phyloP scores from a whole-genome alignment of 345 rosid genomes.

The Physaria fendleri region DNA sequence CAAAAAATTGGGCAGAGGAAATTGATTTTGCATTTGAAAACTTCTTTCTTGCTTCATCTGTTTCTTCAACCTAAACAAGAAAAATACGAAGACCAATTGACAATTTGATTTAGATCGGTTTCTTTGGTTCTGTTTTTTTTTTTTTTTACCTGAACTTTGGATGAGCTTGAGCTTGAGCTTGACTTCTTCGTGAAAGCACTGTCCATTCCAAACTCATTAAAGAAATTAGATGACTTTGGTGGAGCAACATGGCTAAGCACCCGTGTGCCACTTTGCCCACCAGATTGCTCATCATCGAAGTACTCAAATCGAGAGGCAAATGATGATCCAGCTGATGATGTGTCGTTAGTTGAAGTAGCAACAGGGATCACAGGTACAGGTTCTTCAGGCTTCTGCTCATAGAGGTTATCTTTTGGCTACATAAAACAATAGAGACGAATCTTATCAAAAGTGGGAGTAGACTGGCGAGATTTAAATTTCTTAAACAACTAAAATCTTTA shows the following conservation, averaged over 20 bases:
- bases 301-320: conserved; percentile 92
- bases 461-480: not conserved
- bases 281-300: conserved; percentile 53
- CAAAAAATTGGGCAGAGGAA: conserved; percentile 91
- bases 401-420: conserved; percentile 79
- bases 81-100: not conserved
- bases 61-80: conserved; percentile 58
- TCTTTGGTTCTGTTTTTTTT: not conserved
- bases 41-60: conserved; percentile 96
- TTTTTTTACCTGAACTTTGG: conserved; percentile 59
- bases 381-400: conserved; percentile 98
- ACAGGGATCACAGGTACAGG: conserved; percentile 50
- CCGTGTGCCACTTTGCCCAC: conserved; percentile 53
- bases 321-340: conserved; percentile 45
- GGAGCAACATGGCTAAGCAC: conserved; percentile 87
- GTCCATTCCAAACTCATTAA: conserved; percentile 89
- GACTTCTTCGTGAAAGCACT: conserved; percentile 61
- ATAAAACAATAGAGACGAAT: not conserved
- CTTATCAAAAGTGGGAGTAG: not conserved
- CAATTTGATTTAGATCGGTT: not conserved
- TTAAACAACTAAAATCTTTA: not conserved
- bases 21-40: conserved; percentile 93
- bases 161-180: conserved; percentile 45
- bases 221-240: conserved; percentile 85
- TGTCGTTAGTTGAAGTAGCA: conserved; percentile 42